phyloP scores from a whole-genome alignment of 768 basidiomycete species.

The Leccinum aurantiacum region DNA sequence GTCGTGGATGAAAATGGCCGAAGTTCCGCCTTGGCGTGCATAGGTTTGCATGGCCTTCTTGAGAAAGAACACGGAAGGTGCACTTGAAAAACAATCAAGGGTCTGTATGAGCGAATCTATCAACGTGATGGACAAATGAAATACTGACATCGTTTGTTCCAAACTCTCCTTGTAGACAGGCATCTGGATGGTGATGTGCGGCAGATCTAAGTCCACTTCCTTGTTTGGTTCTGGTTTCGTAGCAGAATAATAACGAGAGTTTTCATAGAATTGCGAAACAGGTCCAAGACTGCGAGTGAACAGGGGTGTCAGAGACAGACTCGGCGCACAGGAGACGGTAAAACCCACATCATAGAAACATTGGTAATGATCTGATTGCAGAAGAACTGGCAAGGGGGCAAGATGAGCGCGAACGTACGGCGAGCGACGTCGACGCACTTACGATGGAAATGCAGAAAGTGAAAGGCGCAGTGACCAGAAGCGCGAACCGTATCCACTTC shows the following conservation, averaged over 20 bases:
- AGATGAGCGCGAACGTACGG: slow-evolving; percentile 1
- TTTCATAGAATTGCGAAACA: slow-evolving; percentile 82
- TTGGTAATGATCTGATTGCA: slow-evolving; percentile 66
- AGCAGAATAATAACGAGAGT: slow-evolving; percentile 82
- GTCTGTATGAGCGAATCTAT: background rate
- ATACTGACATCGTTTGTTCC: slow-evolving; percentile 74
- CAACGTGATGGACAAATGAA: background rate
- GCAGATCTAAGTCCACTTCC: slow-evolving; percentile 61
- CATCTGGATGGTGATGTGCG: slow-evolving; percentile 78
- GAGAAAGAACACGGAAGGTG: slow-evolving; percentile 67
- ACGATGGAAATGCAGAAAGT: slow-evolving; percentile 77
- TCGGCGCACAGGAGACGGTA: slow-evolving; percentile 32
- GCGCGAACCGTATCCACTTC: slow-evolving; percentile 58
- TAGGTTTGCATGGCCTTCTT: slow-evolving; percentile 65
- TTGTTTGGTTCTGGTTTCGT: slow-evolving; percentile 58
- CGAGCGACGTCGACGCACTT: slow-evolving; percentile 26
- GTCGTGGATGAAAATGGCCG: slow-evolving; percentile 59
- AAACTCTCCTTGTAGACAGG: slow-evolving; percentile 89
- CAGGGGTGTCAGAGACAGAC: background rate
- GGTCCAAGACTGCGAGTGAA: slow-evolving; percentile 62
- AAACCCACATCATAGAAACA: slow-evolving; percentile 51
- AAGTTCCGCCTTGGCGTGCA: slow-evolving; percentile 62
- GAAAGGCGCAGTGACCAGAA: slow-evolving; percentile 66
- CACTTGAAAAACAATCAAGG: slow-evolving; percentile 33
- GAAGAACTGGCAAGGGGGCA: slow-evolving; percentile 56